These are phyloP conservation scores for Backusella psychrophila DNA, from an alignment of 192 early-diverging fungal species.

Conservation along the genomic window DNA sequence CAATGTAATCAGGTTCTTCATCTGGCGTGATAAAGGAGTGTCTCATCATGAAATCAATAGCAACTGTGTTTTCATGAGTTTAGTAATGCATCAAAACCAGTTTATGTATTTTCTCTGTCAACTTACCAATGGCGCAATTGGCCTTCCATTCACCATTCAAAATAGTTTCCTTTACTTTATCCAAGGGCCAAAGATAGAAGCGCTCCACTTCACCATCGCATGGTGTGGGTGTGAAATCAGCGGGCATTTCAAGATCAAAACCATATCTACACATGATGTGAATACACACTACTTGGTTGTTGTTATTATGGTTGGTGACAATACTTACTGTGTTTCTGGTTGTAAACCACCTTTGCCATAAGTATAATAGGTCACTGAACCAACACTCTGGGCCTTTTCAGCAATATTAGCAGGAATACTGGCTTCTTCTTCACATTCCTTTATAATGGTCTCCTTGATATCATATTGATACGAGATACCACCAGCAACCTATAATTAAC, in stretches of 20 bases:
- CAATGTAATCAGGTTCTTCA: conserved; percentile 81
- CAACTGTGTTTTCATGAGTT: conserved; percentile 25
- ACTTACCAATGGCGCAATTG: conserved; percentile 66
- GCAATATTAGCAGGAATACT: conserved; percentile 60
- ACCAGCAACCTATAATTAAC: conserved; percentile 57
- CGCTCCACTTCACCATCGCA: conserved; percentile 85
- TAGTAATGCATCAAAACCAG: neutral
- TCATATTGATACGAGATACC: conserved; percentile 68
- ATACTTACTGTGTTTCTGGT: conserved; percentile 76
- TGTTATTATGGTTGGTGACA: neutral
- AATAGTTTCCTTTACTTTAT: conserved; percentile 54
- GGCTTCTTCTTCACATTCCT: conserved; percentile 93
- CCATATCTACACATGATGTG: conserved; percentile 49
- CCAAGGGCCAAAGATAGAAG: conserved; percentile 70
- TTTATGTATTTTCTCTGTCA: too few relatives aligned
- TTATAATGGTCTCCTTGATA: conserved; percentile 65
- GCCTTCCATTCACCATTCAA: conserved; percentile 72
- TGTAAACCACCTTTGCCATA: conserved; percentile 60
- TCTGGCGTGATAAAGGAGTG: conserved; percentile 68
- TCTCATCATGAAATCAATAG: conserved; percentile 86
- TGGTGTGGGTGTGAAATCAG: conserved; percentile 58
- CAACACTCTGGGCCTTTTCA: conserved; percentile 39
- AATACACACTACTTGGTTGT: neutral
- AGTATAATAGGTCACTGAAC: conserved; percentile 72
- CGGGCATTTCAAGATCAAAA: conserved; percentile 79